A percentile compares a stretch with the other conserved stretches of the same genome.
phyloP scores from a whole-genome alignment of 202 grass and related monocot genomes.

The Digitaria exilis region DNA sequence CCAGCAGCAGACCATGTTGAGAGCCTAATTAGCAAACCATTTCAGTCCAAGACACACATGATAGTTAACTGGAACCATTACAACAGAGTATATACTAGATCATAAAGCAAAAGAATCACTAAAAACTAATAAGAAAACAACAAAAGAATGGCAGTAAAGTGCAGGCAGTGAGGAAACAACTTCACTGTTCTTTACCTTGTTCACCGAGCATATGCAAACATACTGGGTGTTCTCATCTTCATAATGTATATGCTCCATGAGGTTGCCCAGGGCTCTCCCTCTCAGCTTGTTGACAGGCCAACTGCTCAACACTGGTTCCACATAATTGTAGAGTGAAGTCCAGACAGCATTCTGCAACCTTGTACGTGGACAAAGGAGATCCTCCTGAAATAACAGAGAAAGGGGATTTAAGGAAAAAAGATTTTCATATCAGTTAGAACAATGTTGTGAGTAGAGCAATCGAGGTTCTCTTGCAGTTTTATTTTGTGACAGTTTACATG shows the following conservation, averaged over 20 bases:
- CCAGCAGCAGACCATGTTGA: conserved; percentile 56
- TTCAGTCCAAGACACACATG: background rate
- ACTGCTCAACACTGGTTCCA: conserved; percentile 43
- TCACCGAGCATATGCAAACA: conserved; percentile 28
- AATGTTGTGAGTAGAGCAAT: background rate
- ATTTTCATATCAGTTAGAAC: background rate
- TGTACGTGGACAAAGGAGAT: conserved; percentile 31
- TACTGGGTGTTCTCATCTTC: conserved; percentile 49
- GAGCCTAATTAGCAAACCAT: conserved; percentile 16
- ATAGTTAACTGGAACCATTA: background rate
- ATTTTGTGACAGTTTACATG: background rate
- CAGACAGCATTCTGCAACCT: conserved; percentile 38
- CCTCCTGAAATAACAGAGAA: conserved; percentile 29
- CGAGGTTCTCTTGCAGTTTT: background rate
- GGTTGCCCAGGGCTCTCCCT: conserved; percentile 27
- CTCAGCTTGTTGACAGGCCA: conserved; percentile 45
- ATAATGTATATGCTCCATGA: conserved; percentile 58
- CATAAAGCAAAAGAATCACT: too few species aligned
- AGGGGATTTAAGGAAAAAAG: background rate
- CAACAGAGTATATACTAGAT: background rate
- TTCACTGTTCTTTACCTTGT: conserved; percentile 15
- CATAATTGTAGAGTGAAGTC: conserved; percentile 28
- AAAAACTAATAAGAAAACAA: background rate
- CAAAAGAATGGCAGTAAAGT: background rate
- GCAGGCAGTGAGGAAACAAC: background rate